Conservation (phyloP, 495 filamentous ascomycete genomes). For the Neurospora pannonica region DNA sequence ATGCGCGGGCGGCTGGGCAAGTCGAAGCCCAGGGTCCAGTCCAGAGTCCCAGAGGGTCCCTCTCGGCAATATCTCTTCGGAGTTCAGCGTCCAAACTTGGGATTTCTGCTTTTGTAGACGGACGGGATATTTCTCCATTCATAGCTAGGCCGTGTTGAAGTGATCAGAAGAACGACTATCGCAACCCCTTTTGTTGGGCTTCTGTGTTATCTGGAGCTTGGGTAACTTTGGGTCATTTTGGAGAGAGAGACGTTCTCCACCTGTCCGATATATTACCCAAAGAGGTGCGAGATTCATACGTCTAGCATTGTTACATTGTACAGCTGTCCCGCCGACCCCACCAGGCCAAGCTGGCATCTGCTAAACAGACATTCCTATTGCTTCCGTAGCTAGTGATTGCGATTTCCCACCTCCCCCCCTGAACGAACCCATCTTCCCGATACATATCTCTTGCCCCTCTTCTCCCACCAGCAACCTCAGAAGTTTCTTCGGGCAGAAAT, state of each 20-base stretch:
- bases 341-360: not conserved
- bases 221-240: not conserved
- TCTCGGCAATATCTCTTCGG: not conserved
- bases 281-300: not conserved
- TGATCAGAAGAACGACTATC: not conserved
- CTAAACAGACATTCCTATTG: not conserved
- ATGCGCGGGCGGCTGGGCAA: not conserved
- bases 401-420: not conserved
- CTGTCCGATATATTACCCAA: not conserved
- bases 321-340: not conserved
- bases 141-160: not conserved
- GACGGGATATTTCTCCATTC: not conserved
- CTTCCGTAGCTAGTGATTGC: slow-evolving; percentile 2
- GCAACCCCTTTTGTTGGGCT: not conserved
- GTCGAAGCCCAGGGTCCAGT: not conserved
- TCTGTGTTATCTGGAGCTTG: not conserved
- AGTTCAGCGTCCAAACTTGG: not conserved
- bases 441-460: not conserved
- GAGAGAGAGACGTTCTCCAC: not conserved
- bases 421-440: not conserved
- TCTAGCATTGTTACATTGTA: not conserved
- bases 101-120: not conserved
- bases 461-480: not conserved
- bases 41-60: not conserved
- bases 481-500: not conserved